Evolutionary conservation across 352 stramenopile genomes (phyloP).

Genomic region (Peronospora belbahrii): DNA sequence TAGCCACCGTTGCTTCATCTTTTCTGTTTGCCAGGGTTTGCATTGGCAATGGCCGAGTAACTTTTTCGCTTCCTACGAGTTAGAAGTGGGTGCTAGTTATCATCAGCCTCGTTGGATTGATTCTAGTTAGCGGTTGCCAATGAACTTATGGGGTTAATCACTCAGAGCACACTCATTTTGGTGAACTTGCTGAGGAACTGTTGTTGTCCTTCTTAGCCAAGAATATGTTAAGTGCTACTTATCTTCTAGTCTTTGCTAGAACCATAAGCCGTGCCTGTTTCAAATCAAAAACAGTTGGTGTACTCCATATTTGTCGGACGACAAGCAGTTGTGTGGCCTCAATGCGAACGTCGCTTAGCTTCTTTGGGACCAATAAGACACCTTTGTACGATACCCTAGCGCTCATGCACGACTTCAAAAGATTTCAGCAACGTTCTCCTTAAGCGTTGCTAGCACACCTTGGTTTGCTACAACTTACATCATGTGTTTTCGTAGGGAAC

Average conservation of each 20-base stretch:
- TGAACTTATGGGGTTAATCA: too few relatives aligned
- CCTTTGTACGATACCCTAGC: conserved; percentile 14
- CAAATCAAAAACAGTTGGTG: conserved; percentile 48
- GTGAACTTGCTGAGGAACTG: conserved; percentile 15
- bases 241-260: conserved; percentile 29
- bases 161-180: conserved; percentile 5
- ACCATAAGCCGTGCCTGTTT: conserved; percentile 50
- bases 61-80: too few relatives aligned
- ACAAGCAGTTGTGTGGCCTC: conserved; percentile 33
- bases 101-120: too few relatives aligned
- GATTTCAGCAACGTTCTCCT: conserved; percentile 67
- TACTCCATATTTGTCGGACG: conserved; percentile 55
- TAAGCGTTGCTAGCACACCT: conserved; percentile 68
- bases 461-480: conserved; percentile 43
- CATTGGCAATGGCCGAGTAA: too few relatives aligned
- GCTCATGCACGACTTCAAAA: conserved; percentile 70
- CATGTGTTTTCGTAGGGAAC: conserved; percentile 52
- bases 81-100: too few relatives aligned
- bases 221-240: background rate
- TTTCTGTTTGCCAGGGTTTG: conserved; percentile 45
- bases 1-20: too few relatives aligned
- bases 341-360: conserved; percentile 22
- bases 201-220: conserved; percentile 7
- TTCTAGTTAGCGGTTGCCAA: too few relatives aligned
- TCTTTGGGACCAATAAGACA: conserved; percentile 11